Conservation (phyloP, 768 basidiomycete species). For the Agrocybe chaxingu region DNA sequence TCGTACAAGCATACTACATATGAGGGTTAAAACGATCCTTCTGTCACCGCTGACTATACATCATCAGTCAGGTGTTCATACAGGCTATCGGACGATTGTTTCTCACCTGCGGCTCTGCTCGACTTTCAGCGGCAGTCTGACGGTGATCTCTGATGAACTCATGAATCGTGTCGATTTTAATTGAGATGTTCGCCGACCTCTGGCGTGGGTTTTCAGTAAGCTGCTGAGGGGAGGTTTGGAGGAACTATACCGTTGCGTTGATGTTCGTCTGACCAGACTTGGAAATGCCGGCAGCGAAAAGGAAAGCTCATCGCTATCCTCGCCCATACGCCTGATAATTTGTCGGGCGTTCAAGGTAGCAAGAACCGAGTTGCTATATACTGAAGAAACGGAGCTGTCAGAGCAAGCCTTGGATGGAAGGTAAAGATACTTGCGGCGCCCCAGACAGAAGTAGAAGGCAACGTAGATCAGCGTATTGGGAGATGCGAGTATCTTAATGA, state of each 20-base stretch:
- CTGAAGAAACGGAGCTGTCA: conserved; percentile 21
- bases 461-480: conserved; percentile 53
- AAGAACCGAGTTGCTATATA: conserved; percentile 54
- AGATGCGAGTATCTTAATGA: conserved; percentile 40
- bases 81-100: background rate
- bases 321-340: conserved; percentile 39
- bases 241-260: conserved; percentile 26
- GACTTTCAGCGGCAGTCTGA: conserved; percentile 11
- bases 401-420: background rate
- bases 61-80: background rate
- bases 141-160: conserved; percentile 42
- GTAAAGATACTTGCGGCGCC: conserved; percentile 35
- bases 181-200: conserved; percentile 53
- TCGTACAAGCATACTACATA: background rate
- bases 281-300: conserved; percentile 43
- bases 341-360: conserved; percentile 50
- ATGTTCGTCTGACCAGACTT: conserved; percentile 33
- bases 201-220: conserved; percentile 16
- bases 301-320: conserved; percentile 43
- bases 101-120: conserved; percentile 24
- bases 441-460: conserved; percentile 54
- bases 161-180: conserved; percentile 62
- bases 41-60: conserved; percentile 18
- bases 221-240: conserved; percentile 4
- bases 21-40: conserved; percentile 16